A percentile compares a stretch with the other conserved stretches of the same genome.
Evolutionary conservation across 192 early-diverging fungal species (phyloP).

Genomic region (Backusella westeae): DNA sequence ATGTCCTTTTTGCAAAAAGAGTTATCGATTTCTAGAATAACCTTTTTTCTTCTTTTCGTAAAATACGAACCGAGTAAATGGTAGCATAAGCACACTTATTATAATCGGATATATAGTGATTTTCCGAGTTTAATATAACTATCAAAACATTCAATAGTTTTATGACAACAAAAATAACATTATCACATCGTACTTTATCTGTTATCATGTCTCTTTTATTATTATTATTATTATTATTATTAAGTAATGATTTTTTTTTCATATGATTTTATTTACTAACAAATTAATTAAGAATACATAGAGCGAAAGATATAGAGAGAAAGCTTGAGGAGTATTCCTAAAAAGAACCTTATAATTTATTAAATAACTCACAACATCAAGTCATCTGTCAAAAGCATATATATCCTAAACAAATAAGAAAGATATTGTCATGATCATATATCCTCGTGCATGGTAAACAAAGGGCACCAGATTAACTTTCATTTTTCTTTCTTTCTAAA

Average conservation of each 20-base stretch:
- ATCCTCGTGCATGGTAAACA: not conserved
- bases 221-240: not conserved
- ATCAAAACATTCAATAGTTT: conserved; percentile 2
- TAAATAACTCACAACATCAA: not conserved
- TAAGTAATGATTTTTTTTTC: too few species aligned
- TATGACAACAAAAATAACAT: not conserved
- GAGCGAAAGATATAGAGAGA: too few species aligned
- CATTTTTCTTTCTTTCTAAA: not conserved
- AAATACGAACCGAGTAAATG: not conserved
- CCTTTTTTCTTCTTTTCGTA: not conserved
- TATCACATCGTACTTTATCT: too few species aligned
- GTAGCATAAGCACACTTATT: too few species aligned
- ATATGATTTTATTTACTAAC: too few species aligned
- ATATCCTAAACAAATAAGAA: not conserved
- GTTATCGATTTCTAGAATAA: not conserved
- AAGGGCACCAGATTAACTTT: not conserved
- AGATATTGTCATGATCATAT: not conserved
- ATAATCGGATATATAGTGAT: not conserved
- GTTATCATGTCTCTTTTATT: not conserved
- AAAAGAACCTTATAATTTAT: not conserved
- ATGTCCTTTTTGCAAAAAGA: not conserved
- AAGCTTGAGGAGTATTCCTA: not conserved
- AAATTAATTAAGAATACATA: too few species aligned
- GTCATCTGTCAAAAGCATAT: not conserved
- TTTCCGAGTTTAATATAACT: not conserved